Evolutionary conservation across 148 eudicot species (phyloP).

Genomic region (Vaccinium vitisidaea): DNA sequence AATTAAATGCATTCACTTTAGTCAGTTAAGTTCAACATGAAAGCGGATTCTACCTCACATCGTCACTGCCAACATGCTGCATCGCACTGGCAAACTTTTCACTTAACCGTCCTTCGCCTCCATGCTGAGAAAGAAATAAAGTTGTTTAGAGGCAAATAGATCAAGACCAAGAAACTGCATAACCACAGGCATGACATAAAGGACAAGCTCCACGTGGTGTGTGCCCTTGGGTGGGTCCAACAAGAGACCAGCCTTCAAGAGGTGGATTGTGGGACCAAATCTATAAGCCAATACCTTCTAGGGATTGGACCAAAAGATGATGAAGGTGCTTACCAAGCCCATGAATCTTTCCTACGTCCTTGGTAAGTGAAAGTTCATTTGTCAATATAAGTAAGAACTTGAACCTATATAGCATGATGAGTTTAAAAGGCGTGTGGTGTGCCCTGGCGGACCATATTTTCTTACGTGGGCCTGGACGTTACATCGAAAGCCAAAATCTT

Average conservation of each 20-base stretch:
- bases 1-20: background rate
- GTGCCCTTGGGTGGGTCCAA: background rate
- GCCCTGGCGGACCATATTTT: background rate
- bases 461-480: background rate
- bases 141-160: background rate
- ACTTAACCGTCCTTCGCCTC: constrained; percentile 87
- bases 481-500: background rate
- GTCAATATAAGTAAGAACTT: background rate
- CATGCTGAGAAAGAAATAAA: constrained; percentile 49
- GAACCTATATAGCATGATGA: background rate
- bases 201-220: background rate
- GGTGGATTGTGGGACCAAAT: constrained; percentile 1
- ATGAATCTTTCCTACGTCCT: background rate
- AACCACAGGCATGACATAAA: background rate
- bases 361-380: background rate
- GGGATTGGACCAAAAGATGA: background rate
- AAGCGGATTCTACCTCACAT: constrained; percentile 50
- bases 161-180: constrained; percentile 1
- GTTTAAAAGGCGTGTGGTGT: background rate
- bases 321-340: background rate
- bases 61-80: constrained; percentile 71
- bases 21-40: background rate
- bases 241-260: background rate
- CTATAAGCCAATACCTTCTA: background rate
- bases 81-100: constrained; percentile 64